Evolutionary conservation across 2,329 filamentous ascomycete species (phyloP).

Genomic region (Ophiostoma triangulosporum): DNA sequence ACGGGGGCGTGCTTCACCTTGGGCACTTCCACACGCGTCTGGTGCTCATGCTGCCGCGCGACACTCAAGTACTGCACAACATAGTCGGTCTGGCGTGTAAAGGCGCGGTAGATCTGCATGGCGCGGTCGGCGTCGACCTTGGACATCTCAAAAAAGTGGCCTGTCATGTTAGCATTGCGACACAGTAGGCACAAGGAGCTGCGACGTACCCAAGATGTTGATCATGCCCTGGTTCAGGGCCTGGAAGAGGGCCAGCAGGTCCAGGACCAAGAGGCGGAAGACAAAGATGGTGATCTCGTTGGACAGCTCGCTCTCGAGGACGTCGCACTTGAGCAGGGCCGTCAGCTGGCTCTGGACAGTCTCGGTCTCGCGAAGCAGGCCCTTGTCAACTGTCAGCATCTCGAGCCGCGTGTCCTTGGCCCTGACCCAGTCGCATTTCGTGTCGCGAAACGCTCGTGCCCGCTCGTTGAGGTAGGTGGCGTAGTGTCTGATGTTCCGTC

Average conservation of each 20-base stretch:
- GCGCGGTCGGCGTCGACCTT: constrained; percentile 84
- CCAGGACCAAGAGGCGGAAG: constrained; percentile 80
- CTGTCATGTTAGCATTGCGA: constrained; percentile 29
- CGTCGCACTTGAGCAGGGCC: constrained; percentile 78
- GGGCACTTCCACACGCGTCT: constrained; percentile 84
- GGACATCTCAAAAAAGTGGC: constrained; percentile 98
- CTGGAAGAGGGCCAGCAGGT: constrained; percentile 81
- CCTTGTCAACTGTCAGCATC: constrained; percentile 79
- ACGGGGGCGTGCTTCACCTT: constrained; percentile 96
- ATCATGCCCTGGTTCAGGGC: constrained; percentile 96
- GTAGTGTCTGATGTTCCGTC: constrained; percentile 87
- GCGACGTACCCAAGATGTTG: constrained; percentile 68
- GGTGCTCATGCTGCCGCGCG: constrained; percentile 80
- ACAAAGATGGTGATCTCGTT: constrained; percentile 95
- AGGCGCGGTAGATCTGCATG: constrained; percentile 81
- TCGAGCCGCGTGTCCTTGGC: constrained; percentile 72
- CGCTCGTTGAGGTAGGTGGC: constrained; percentile 74
- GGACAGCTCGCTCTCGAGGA: constrained; percentile 76
- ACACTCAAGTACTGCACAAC: constrained; percentile 83
- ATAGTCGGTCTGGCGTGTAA: constrained; percentile 81
- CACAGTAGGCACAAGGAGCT: background rate
- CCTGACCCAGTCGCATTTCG: constrained; percentile 81
- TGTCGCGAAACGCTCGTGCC: constrained; percentile 68
- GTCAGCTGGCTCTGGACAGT: constrained; percentile 76
- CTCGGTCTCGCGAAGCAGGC: constrained; percentile 82